Evolutionary conservation across 345 rosid species (phyloP), one percentile per base, ranked within the genome.

Genomic region (Dovyalis caffra): DNA sequence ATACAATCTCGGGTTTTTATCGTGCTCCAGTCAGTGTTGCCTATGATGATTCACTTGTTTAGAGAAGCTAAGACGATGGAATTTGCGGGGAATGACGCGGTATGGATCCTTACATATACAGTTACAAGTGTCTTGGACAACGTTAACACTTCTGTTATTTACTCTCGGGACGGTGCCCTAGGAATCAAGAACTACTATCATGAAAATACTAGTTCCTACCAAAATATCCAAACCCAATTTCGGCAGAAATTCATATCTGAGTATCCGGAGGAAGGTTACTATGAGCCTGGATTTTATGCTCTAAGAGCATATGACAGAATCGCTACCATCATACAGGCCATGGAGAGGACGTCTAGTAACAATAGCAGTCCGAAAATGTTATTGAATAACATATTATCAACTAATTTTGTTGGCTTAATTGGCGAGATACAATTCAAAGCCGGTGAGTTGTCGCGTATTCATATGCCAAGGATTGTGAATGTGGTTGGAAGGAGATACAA

Each of bases 271-370:
- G 84, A 79, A 67, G 83, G 78, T 28, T 49, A 58, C 69, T 77
- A 60, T 15, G 77, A 80, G 28, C 90, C 90, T 0, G 81, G 86
- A 35, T 53, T 82, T 18, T 34, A 78, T 32, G 83, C 83, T 56
- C 49, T 86, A 5, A 51, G 56, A 73, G 91, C 88, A 6, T 79
- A 86, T 37, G 91, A 88, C 33, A 76, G 83, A 74, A 71, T 90
- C 26, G 16, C 28, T 72, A 40, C 56, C 18, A 43, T 88, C 14
- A 29, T 57, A n/a, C 63, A 66, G 9, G 85, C 79, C 0, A 6
- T 79, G 20, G 62, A 77, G 5, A 47, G 40, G 64, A 56, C 34
- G 56, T 64, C 77, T 1, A 45, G 38, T 3, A 47, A 29, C 7
- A 70, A 45, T 3, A 71, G 62, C 53, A 77, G 15, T 38, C 47